Conservation (phyloP, 768 basidiomycete species). For the Tremella yokohamensis region DNA sequence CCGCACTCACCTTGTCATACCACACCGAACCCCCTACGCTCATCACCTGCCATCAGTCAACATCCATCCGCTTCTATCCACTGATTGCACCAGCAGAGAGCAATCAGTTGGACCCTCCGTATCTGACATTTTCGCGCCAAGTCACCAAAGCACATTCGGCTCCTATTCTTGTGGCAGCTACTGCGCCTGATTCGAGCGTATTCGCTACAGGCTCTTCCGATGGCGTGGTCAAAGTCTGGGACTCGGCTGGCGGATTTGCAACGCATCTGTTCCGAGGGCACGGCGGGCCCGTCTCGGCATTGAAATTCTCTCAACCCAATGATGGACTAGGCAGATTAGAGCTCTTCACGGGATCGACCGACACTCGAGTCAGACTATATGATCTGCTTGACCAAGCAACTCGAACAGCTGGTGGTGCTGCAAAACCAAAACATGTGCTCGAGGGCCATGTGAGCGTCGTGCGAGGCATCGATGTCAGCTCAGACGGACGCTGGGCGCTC, state of each 20-base stretch:
- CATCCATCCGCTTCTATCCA: conserved; percentile 77
- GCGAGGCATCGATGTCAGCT: conserved; percentile 76
- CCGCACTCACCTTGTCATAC: conserved; percentile 74
- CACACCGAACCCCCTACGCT: conserved; percentile 60
- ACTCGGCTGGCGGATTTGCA: conserved; percentile 76
- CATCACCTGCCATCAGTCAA: conserved; percentile 73
- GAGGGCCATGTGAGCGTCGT: conserved; percentile 96
- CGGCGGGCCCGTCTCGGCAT: conserved; percentile 91
- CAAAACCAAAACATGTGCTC: conserved; percentile 68
- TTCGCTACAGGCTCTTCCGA: conserved; percentile 95
- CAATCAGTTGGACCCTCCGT: conserved; percentile 35
- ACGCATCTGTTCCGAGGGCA: conserved; percentile 96
- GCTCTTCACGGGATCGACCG: conserved; percentile 85
- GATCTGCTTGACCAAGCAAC: conserved; percentile 69
- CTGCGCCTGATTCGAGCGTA: conserved; percentile 71
- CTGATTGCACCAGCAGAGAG: conserved; percentile 52
- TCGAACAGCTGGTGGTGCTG: conserved; percentile 54
- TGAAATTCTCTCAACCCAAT: conserved; percentile 61
- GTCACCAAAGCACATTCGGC: conserved; percentile 84
- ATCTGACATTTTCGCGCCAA: conserved; percentile 67
- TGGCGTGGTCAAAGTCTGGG: conserved; percentile 95
- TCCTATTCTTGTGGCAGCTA: conserved; percentile 81
- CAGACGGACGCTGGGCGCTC: conserved; percentile 82
- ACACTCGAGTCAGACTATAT: conserved; percentile 87
- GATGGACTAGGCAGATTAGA: conserved; percentile 58